Base-by-base conservation (phyloP, 2,329 filamentous ascomycete genomes). In the Ascochyta lentis region DNA sequence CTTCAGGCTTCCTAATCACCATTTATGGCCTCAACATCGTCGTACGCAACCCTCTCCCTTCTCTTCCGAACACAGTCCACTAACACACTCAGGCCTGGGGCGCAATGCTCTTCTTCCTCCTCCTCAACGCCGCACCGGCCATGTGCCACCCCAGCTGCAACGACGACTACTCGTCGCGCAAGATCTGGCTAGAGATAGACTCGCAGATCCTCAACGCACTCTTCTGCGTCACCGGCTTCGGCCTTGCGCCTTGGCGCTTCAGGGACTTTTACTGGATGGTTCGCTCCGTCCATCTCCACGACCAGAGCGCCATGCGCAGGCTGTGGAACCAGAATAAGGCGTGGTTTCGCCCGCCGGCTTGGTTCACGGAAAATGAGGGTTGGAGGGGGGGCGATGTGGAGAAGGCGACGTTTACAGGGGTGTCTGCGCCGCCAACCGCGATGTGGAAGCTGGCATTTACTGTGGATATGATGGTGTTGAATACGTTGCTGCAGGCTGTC, bases 181-280 rank as follows among this genome's bases (percentile, higher is more conserved):
- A 89, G 24, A 87, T 87, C 57, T 96, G 92, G 92, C 86, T 96
- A 61, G 92, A 96, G 75, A 88, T 86, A 66, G 89, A 92, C 73
- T 89, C 87, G 1, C 92, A 96, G 71, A 89, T 96, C 56, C 77
- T 93, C 27, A 95, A 92, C 68, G 89, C 83, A 0, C 82, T 96
- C 0, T 96, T 96, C 80, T 94, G 90, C 75, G 86, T 95, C 10
- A 93, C 91, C 0, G 91, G 87, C 2, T 93, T 95, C 63, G 91
- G 92, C 0, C 81, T 94, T 12, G 87, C 89, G 0, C 91, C 91
- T 0, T 96, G 91, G 91, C 84, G 91, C 37, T 89, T 92, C 66
- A 82, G 91, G 27, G 91, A 96, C 71, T 77, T 91, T 9, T 95
- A 88, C 71, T 91, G 74, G 90, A 45, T 81, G 83, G 65, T 94